Evolutionary conservation across 1,139 yeast genomes (phyloP).

Genomic region (Blastobotrys proliferans): DNA sequence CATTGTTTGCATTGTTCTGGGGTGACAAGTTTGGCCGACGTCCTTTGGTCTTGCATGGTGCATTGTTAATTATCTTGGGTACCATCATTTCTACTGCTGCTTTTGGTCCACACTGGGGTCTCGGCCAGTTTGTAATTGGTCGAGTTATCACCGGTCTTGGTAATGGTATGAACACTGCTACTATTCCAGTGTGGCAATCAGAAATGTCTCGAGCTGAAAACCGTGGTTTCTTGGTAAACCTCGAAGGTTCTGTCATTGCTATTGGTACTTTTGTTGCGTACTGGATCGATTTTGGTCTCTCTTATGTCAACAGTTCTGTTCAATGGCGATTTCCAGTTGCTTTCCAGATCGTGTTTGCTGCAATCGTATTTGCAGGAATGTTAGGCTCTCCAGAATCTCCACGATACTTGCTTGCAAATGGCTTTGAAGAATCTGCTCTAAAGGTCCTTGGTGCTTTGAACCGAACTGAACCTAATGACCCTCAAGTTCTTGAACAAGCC

Average conservation of each 20-base stretch:
- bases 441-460: constrained; percentile 43
- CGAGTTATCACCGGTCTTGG: constrained; percentile 76
- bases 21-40: constrained; percentile 35
- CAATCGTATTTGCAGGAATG: constrained; percentile 21
- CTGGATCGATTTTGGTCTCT: constrained; percentile 61
- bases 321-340: constrained; percentile 46
- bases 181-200: constrained; percentile 81
- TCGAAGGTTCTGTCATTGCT: constrained; percentile 72
- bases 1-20: constrained; percentile 51
- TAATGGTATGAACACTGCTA: constrained; percentile 74
- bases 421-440: constrained; percentile 37
- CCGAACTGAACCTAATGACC: constrained; percentile 12
- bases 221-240: constrained; percentile 67
- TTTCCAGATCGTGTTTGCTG: constrained; percentile 34
- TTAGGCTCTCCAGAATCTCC: constrained; percentile 46
- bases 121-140: constrained; percentile 73
- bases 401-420: constrained; percentile 46
- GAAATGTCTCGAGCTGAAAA: constrained; percentile 71
- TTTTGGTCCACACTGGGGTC: constrained; percentile 54
- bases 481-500: constrained; percentile 23
- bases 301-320: constrained; percentile 44
- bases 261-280: constrained; percentile 71
- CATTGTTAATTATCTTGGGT: constrained; percentile 52
- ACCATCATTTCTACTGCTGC: constrained; percentile 60
- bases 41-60: constrained; percentile 47